Evolutionary conservation across 2,329 filamentous ascomycete genomes (phyloP), one percentile per base, ranked within the genome.

Genomic region (Myotisia sp.): DNA sequence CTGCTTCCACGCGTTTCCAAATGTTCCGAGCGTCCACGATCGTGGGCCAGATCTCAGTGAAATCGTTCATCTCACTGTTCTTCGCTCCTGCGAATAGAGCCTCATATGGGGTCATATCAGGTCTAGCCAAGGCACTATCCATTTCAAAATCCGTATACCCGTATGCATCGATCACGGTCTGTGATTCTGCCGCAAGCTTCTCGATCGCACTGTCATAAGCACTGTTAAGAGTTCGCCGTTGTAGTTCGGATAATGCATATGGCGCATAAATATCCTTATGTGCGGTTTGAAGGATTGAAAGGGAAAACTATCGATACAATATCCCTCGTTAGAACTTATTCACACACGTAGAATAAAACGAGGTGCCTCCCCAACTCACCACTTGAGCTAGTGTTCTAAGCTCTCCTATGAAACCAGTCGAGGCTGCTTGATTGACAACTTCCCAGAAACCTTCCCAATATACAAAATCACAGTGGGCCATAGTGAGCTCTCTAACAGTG

Each of bases 111-210:
- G 36, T 35, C 38, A 46, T 37, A 22, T 49, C 37, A 9, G 37
- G 33, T 23, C 43, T 42, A 12, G 47, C 45, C 9, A 49, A 30
- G 4, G 44, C 44, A 26, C 45, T 47, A 30, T 49, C 43, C 28
- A 48, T 40, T 33, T 49, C 45, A 37, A 41, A 46, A 13, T 48
- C 47, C 8, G 47, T 47, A 14, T 48, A 44, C 12, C 43, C 43
- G 30, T 45, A 47, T 19, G 44, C 47, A 17, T 47, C 41, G 16
- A 48, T 43, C 29, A 49, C 43, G 2, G 23, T 34, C n/a, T 33
- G 39, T 3, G 41, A 41, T 29, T 46, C 40, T 16, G 34, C 31
- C 13, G 44, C 44, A 4, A 48, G 32, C 4, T 36, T 42, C 5
- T 41, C 34, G 16, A 48, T 38, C 3, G 41, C 40, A 12, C 29